These are phyloP conservation scores for Termitomyces sp. DNA, from an alignment of 768 basidiomycete species.

Conservation along the genomic window DNA sequence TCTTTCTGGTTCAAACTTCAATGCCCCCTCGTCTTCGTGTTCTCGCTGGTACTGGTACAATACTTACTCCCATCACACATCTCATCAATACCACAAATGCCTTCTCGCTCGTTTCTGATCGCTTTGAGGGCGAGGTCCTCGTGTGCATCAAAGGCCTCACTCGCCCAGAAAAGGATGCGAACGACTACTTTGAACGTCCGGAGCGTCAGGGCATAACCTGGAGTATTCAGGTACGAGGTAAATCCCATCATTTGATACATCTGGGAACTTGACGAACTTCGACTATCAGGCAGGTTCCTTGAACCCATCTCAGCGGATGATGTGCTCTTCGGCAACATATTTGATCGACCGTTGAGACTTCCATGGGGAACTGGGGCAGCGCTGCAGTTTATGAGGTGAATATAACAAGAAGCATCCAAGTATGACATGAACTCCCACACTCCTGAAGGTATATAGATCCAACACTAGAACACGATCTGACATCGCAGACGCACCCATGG, in stretches of 20 bases:
- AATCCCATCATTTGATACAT: slow-evolving; percentile 16
- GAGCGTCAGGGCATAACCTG: slow-evolving; percentile 79
- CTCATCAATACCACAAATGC: slow-evolving; percentile 64
- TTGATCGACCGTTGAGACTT: slow-evolving; percentile 73
- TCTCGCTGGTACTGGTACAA: slow-evolving; percentile 65
- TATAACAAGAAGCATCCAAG: background rate
- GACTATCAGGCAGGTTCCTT: slow-evolving; percentile 64
- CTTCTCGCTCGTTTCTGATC: slow-evolving; percentile 52
- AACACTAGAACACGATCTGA: slow-evolving; percentile 79
- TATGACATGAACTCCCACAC: background rate
- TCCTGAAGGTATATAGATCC: slow-evolving; percentile 78
- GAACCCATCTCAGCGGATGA: slow-evolving; percentile 72
- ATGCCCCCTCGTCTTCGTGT: slow-evolving; percentile 65
- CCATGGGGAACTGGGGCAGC: slow-evolving; percentile 82
- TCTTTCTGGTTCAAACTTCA: background rate
- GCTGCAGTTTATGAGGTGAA: slow-evolving; percentile 79
- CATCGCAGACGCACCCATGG: slow-evolving; percentile 79
- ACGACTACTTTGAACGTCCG: slow-evolving; percentile 72
- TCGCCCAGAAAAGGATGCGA: slow-evolving; percentile 38
- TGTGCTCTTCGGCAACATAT: slow-evolving; percentile 87
- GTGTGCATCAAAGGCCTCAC: slow-evolving; percentile 78
- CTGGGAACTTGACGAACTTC: background rate
- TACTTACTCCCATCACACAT: slow-evolving; percentile 55
- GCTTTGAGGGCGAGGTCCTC: slow-evolving; percentile 74
- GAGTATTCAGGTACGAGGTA: slow-evolving; percentile 90